Percentiles rank a stretch among this genome's conserved stretches.
phyloP scores from a whole-genome alignment of 768 basidiomycete genomes.

The Boletales sp. region DNA sequence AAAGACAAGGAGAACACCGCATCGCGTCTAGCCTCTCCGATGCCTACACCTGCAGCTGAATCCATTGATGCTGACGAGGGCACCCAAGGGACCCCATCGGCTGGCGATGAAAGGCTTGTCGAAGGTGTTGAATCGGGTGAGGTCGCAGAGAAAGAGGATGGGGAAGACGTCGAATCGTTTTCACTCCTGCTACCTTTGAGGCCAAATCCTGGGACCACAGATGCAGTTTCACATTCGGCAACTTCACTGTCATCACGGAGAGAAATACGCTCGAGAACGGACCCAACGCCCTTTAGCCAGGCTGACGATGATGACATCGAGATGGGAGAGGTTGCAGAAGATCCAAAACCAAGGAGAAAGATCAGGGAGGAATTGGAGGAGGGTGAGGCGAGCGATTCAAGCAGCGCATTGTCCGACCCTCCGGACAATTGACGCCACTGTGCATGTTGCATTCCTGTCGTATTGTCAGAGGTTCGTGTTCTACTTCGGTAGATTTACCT shows the following conservation, averaged over 20 bases:
- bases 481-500: conserved; percentile 41
- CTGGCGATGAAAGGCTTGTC: conserved; percentile 34
- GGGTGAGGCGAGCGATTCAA: conserved; percentile 80
- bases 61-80: conserved; percentile 24
- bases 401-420: conserved; percentile 73
- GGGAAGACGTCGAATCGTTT: conserved; percentile 34
- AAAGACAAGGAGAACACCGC: conserved; percentile 55
- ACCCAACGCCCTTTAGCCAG: conserved; percentile 19
- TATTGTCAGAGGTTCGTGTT: conserved; percentile 10
- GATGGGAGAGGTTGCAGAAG: conserved; percentile 88
- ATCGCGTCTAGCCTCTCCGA: conserved; percentile 38
- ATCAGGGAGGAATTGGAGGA: conserved; percentile 75
- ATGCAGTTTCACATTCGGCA: conserved; percentile 32
- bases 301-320: conserved; percentile 68
- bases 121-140: conserved; percentile 45
- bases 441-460: neutral
- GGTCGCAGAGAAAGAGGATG: conserved; percentile 35
- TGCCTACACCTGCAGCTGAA: conserved; percentile 51
- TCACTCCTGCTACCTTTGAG: conserved; percentile 24
- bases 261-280: conserved; percentile 18
- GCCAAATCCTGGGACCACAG: conserved; percentile 31
- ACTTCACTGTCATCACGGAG: conserved; percentile 28
- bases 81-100: conserved; percentile 17
- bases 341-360: conserved; percentile 52
- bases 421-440: conserved; percentile 48